Evolutionary conservation across 371 early-diverging fungal species (phyloP).

Genomic region (Zancudomyces culisetae): DNA sequence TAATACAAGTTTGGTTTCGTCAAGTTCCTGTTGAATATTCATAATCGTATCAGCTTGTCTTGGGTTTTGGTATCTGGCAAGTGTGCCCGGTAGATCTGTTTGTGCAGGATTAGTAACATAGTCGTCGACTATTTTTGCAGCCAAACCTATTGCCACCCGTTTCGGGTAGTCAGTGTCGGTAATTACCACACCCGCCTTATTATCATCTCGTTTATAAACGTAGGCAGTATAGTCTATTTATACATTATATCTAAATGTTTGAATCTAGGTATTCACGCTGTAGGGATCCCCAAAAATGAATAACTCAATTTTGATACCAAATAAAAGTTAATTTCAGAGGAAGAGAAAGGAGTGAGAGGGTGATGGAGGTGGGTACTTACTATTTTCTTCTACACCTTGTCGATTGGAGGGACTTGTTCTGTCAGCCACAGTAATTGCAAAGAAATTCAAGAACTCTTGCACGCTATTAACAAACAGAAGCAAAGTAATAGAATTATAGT

Average conservation of each 20-base stretch:
- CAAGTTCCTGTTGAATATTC: conserved; percentile 91
- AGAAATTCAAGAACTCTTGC: conserved; percentile 78
- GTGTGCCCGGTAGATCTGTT: conserved; percentile 33
- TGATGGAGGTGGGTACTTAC: too few relatives aligned
- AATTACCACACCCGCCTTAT: conserved; percentile 56
- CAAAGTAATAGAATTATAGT: background rate
- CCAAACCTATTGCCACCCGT: conserved; percentile 70
- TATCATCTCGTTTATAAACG: conserved; percentile 52
- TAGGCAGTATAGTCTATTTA: conserved; percentile 60
- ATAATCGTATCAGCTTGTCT: conserved; percentile 83
- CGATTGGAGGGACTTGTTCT: conserved; percentile 65
- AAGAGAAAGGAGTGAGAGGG: too few relatives aligned
- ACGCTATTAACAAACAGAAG: conserved; percentile 31
- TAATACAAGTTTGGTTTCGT: conserved; percentile 92
- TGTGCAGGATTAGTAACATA: conserved; percentile 32
- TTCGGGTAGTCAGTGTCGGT: conserved; percentile 85
- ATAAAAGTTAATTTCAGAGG: too few relatives aligned
- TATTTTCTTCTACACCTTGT: conserved; percentile 61
- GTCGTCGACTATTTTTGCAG: conserved; percentile 76
- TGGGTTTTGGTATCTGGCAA: conserved; percentile 80
- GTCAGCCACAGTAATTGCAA: conserved; percentile 66
- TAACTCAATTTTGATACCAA: too few relatives aligned
- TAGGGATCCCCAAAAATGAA: too few relatives aligned
- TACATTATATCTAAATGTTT: too few relatives aligned
- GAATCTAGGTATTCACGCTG: too few relatives aligned